Percentiles rank a stretch among this genome's conserved stretches.
phyloP scores from a whole-genome alignment of 805 yeast genomes.

The Cyberlindnera misumaiensis region DNA sequence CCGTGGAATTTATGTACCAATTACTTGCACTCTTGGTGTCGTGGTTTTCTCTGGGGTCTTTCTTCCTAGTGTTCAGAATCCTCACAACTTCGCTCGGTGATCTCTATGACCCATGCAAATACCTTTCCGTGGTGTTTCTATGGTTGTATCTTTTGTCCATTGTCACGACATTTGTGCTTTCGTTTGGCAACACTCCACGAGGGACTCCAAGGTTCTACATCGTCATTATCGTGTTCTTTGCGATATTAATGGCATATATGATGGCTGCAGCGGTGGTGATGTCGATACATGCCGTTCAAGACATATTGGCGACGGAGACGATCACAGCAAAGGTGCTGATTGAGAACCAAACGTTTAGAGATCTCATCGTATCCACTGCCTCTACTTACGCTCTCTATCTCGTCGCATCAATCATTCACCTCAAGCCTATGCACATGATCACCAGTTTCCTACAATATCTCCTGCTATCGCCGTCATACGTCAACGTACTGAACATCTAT shows the following conservation, averaged over 20 bases:
- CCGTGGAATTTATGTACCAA: conserved; percentile 77
- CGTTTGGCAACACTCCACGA: conserved; percentile 91
- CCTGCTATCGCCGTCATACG: conserved; percentile 79
- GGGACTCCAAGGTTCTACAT: conserved; percentile 80
- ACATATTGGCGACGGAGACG: conserved; percentile 29
- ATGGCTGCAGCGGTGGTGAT: conserved; percentile 80
- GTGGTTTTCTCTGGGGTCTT: conserved; percentile 90
- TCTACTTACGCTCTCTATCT: conserved; percentile 82
- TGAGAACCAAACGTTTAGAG: conserved; percentile 69
- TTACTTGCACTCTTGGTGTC: conserved; percentile 68
- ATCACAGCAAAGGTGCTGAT: conserved; percentile 42
- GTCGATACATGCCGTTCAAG: conserved; percentile 64
- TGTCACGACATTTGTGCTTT: conserved; percentile 78
- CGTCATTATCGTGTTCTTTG: conserved; percentile 71
- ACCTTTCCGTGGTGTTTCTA: conserved; percentile 68
- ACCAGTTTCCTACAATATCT: conserved; percentile 83
- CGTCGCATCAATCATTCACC: conserved; percentile 67
- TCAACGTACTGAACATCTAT: conserved; percentile 86
- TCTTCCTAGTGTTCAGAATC: conserved; percentile 83
- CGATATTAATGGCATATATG: conserved; percentile 83
- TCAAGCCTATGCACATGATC: conserved; percentile 91
- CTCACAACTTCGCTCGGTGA: conserved; percentile 74
- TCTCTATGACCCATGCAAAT: conserved; percentile 64
- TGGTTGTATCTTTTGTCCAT: conserved; percentile 83
- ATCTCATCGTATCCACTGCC: conserved; percentile 75